Evolutionary conservation across 495 filamentous ascomycete genomes (phyloP), one percentile per base, ranked within the genome.

Genomic region (Pyrenopolyporus hunteri): DNA sequence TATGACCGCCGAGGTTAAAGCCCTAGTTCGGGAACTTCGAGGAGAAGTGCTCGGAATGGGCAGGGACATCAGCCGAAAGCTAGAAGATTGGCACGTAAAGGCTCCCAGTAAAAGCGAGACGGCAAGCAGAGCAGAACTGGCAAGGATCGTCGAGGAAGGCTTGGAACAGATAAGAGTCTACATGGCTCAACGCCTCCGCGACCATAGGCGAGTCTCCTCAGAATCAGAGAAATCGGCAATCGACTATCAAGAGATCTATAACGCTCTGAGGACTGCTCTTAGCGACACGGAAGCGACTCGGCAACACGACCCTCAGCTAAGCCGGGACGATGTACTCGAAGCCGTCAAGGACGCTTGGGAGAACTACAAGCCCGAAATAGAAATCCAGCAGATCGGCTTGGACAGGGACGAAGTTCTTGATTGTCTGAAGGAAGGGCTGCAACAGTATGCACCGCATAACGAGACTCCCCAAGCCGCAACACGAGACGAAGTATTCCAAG

Each of bases 31-130:
- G 33, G 93, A 97, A 63, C 79, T 98, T 31, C 87, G 93, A 13
- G 90, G 92, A 9, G 93, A 98, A 67, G 92, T 98, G 6, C 83
- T 97, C 1, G 92, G 90, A 3, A 96, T 97, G 93, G 91, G 92
- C 4, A 80, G 92, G 52, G 87, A 96, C 62, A 81, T 97, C 22
- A 91, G 87, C 23, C 84, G 89, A n/a, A 87, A 89, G 67, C 78
- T 97, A 2, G 91, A 96, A 49, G 82, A 90, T 36, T 78, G 82
- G 1, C 66, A 63, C 52, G 82, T 85, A 23, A 77, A 78, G 14
- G 73, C 77, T 22, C 71, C 77, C 6, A 77, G 78, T 44, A 81
- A 81, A 31, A 76, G 80, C 42, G 76, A 82, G 3, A 74, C 77
- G 5, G 77, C 80, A 1, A 82, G 81, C 31, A 81, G 84, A 31